phyloP scores from a whole-genome alignment of 177 flowering plant genomes.

The Vitis hybrid region DNA sequence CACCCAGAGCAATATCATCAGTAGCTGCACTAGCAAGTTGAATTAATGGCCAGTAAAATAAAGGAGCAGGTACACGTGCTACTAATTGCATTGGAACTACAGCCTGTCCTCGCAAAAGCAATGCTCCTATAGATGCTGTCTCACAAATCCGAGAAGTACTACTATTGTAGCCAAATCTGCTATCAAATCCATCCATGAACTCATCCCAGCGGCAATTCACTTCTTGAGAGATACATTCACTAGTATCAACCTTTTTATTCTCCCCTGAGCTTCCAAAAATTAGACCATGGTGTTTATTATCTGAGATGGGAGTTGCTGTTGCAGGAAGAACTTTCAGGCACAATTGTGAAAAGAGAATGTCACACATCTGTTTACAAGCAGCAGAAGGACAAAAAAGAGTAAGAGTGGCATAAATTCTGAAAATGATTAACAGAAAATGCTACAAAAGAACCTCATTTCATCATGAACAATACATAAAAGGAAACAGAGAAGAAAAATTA shows the following conservation, averaged over 20 bases:
- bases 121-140: slow-evolving; percentile 90
- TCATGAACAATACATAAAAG: neutral
- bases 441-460: neutral
- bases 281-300: slow-evolving; percentile 29
- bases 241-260: slow-evolving; percentile 30
- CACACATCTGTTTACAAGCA: slow-evolving; percentile 80
- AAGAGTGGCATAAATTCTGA: neutral
- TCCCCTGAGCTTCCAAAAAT: slow-evolving; percentile 27
- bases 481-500: neutral
- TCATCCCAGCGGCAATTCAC: slow-evolving; percentile 34
- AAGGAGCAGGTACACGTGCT: slow-evolving; percentile 82
- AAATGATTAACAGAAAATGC: neutral
- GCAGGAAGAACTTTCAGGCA: slow-evolving; percentile 70
- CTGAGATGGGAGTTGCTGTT: slow-evolving; percentile 36
- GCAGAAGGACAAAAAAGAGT: slow-evolving; percentile 5
- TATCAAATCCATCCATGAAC: slow-evolving; percentile 33
- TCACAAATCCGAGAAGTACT: slow-evolving; percentile 31
- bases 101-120: slow-evolving; percentile 82
- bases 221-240: slow-evolving; percentile 24
- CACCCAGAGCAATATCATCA: slow-evolving; percentile 88
- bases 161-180: slow-evolving; percentile 22
- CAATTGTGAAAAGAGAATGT: slow-evolving; percentile 89
- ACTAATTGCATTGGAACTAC: slow-evolving; percentile 92
- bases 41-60: slow-evolving; percentile 98
- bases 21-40: slow-evolving; percentile 98